Base-by-base conservation (phyloP, 1,284 basidiomycete species). In the Ustilago trichophora region DNA sequence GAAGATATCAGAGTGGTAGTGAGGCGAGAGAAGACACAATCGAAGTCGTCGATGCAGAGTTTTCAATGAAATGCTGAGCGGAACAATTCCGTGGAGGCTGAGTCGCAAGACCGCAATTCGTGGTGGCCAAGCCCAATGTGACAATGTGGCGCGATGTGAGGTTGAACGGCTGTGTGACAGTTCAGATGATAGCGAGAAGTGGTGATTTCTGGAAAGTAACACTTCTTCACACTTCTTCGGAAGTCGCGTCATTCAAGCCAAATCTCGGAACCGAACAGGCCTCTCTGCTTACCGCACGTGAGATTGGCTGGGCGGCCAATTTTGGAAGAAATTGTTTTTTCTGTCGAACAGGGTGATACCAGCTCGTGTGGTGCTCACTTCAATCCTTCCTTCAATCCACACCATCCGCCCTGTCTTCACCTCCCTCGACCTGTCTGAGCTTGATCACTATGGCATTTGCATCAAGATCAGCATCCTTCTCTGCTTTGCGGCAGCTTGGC, bases 201-300 rank as follows among this genome's bases (percentile, higher is more conserved):
- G n/a, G n/a, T n/a, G n/a, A n/a, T n/a, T n/a, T 40, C 29, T 36
- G 25, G 19, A 29, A 63, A 63, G 52, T 46, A 54, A 62, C 58
- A 62, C 51, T 22, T 19, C 18, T 29, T 41, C 47, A 41, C 4
- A 19, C 4, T 22, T 40, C 22, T 26, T 40, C 43, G 33, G 15
- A 18, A 38, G 19, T 38, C 50, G 34, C 50, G 42, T 53, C 42
- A 5, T 40, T 24, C 18, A 29, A 19, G 29, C 9, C 9, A 15
- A n/a, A 29, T 16, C 9, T 49, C 31, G 43, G 42, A 46, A 38
- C 36, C 51, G 51, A 54, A 46, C 43, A 24, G 22, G 24, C 15
- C 11, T 10, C 18, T 19, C 21, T 52, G 34, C 41, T 46, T 54
- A 54, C 51, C 51, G 51, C 51, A 53, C 51, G 51, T 46, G 43